Base-by-base conservation (phyloP, 1,139 yeast genomes). In the Yamadazyma buinensis region DNA sequence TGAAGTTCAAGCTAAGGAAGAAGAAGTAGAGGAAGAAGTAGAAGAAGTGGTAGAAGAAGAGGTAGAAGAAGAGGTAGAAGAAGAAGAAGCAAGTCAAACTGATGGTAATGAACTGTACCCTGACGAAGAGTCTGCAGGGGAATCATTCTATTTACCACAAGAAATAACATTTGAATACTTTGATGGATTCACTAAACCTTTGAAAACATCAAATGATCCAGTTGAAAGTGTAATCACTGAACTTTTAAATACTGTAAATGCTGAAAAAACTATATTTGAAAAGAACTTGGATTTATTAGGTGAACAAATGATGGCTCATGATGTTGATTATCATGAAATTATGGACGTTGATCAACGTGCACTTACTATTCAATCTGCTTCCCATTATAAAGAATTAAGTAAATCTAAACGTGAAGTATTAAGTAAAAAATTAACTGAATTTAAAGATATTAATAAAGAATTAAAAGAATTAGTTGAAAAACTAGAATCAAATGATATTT, bases 241-340 rank as follows among this genome's bases (percentile, higher is more conserved):
- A 12, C 44, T 57, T 7, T 32, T 48, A n/a, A 43, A 39, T 29
- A 40, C 35, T 15, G 49, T 60, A 1, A 35, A 49, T 26, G 63
- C 56, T 4, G 39, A 51, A 29, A 33, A 51, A 19, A 17, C 34
- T 20, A 38, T 52, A 11, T 33, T 52, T 18, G 36, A 39, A 9
- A 25, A 33, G 10, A 54, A 54, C 32, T 25, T 43, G 4, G n/a
- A 37, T 12, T 8, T 33, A 14, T 13, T 36, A 13, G 15, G 19
- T 7, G 12, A 20, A n/a, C 19, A 23, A 21, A 15, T 36, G 4
- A 8, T 23, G 3, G 26, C 23, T 3, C 33, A 36, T 24, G 18
- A 15, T 7, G 9, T 10, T 17, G 23, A 31, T 8, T 14, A 9
- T 19, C 18, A 27, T 18, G 29, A 28, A 11, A 7, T 5, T 12